These are phyloP conservation scores for Paracoccidioides lutzii DNA, from an alignment of 2,329 filamentous ascomycete genomes.

Conservation along the genomic window DNA sequence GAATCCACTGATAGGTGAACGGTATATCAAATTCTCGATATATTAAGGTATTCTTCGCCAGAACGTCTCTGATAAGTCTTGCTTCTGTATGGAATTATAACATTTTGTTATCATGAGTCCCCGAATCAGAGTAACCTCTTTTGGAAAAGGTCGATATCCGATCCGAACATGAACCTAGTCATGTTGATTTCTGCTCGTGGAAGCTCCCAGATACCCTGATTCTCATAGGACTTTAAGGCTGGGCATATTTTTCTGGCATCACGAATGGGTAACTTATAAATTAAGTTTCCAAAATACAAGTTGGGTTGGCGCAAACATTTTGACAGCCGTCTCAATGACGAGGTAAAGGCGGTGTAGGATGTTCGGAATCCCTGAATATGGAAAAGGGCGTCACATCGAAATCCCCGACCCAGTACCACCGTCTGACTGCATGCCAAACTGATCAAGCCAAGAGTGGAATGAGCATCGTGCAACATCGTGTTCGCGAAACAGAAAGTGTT, in stretches of 20 bases:
- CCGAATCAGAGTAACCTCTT: too few relatives aligned
- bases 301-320: neutral
- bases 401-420: neutral
- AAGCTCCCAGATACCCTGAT: too few relatives aligned
- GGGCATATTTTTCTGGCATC: neutral
- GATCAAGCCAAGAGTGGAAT: neutral
- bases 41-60: too few relatives aligned
- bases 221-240: neutral
- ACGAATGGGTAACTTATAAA: neutral
- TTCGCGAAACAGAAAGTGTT: neutral
- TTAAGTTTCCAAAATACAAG: neutral
- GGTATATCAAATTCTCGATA: too few relatives aligned
- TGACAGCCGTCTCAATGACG: neutral
- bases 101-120: too few relatives aligned
- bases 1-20: too few relatives aligned
- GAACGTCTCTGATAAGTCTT: too few relatives aligned
- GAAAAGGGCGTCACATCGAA: neutral
- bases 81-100: too few relatives aligned
- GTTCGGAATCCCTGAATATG: too few relatives aligned
- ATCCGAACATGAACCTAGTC: too few relatives aligned
- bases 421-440: neutral
- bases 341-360: neutral
- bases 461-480: neutral
- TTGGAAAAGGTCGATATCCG: too few relatives aligned
- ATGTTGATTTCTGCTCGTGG: too few relatives aligned